These are phyloP conservation scores for Zizania latifolia DNA, from an alignment of 176 grass and related monocot species.

Conservation along the genomic window DNA sequence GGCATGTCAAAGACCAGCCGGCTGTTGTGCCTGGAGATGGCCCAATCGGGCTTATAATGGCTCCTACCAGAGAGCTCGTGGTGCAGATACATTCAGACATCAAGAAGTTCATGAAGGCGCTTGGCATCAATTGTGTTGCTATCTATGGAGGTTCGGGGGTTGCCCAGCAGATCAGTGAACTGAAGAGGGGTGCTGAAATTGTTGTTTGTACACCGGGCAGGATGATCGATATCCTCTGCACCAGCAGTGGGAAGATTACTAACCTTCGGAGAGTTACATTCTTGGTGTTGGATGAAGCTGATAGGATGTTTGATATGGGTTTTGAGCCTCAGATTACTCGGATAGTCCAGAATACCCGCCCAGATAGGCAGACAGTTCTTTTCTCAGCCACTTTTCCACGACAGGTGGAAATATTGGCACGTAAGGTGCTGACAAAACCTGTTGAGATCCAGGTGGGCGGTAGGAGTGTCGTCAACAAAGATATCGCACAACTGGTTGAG, in stretches of 20 bases:
- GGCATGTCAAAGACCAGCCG: slow-evolving; percentile 91
- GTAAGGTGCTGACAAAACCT: slow-evolving; percentile 80
- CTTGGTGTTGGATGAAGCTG: slow-evolving; percentile 95
- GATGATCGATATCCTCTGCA: slow-evolving; percentile 96
- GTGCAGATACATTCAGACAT: slow-evolving; percentile 92
- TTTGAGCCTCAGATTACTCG: slow-evolving; percentile 94
- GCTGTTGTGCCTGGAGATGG: slow-evolving; percentile 84
- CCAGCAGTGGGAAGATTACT: slow-evolving; percentile 85
- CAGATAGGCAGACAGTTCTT: slow-evolving; percentile 82
- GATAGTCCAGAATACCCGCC: slow-evolving; percentile 79
- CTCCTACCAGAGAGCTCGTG: slow-evolving; percentile 90
- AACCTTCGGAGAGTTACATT: slow-evolving; percentile 89
- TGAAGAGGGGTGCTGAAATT: slow-evolving; percentile 92
- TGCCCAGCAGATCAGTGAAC: slow-evolving; percentile 94
- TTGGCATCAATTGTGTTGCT: slow-evolving; percentile 86
- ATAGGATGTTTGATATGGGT: slow-evolving; percentile 99
- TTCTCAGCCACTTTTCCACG: slow-evolving; percentile 93
- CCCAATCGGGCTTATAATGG: slow-evolving; percentile 88
- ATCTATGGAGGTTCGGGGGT: slow-evolving; percentile 91
- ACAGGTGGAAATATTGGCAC: slow-evolving; percentile 86
- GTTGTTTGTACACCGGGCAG: slow-evolving; percentile 88
- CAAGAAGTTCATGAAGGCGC: slow-evolving; percentile 77
- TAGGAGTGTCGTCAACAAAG: slow-evolving; percentile 93
- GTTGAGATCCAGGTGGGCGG: slow-evolving; percentile 91
- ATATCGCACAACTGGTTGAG: slow-evolving; percentile 80